These are phyloP conservation scores for Aureobasidium melanogenum DNA, from an alignment of 2,329 filamentous ascomycete species.

Conservation along the genomic window DNA sequence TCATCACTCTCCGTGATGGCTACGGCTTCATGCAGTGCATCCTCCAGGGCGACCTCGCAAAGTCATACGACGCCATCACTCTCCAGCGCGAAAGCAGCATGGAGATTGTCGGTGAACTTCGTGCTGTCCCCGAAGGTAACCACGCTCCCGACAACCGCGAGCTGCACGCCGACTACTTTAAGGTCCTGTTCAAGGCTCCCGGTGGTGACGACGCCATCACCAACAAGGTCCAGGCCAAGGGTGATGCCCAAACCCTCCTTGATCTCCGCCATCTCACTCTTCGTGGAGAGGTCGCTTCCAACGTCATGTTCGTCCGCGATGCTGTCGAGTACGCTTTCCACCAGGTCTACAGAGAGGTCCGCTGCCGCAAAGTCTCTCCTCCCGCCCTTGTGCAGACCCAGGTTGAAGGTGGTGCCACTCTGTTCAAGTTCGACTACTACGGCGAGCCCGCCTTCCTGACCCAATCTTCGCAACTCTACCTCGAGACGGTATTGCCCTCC, in stretches of 20 bases:
- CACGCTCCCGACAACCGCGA: slow-evolving; percentile 78
- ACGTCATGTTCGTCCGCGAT: slow-evolving; percentile 79
- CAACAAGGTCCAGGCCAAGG: slow-evolving; percentile 63
- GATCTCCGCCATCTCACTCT: slow-evolving; percentile 79
- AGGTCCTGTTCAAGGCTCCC: slow-evolving; percentile 54
- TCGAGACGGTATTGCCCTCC: slow-evolving; percentile 85
- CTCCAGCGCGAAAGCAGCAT: slow-evolving; percentile 83
- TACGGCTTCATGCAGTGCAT: slow-evolving; percentile 81
- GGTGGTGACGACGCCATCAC: slow-evolving; percentile 87
- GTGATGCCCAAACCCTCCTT: slow-evolving; percentile 64
- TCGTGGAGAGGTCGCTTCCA: slow-evolving; percentile 73
- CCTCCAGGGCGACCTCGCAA: slow-evolving; percentile 69
- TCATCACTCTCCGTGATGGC: slow-evolving; percentile 78
- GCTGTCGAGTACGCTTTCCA: slow-evolving; percentile 74
- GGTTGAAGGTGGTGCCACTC: slow-evolving; percentile 83
- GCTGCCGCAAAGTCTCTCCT: slow-evolving; percentile 74
- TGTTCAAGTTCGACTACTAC: slow-evolving; percentile 87
- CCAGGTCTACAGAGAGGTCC: slow-evolving; percentile 65
- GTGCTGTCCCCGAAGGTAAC: slow-evolving; percentile 66
- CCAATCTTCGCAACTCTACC: slow-evolving; percentile 93
- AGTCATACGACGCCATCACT: slow-evolving; percentile 84
- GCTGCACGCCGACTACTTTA: slow-evolving; percentile 83
- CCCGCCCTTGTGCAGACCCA: slow-evolving; percentile 91
- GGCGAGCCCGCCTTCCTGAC: slow-evolving; percentile 86
- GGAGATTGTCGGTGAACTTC: slow-evolving; percentile 74